These are phyloP conservation scores for Ceratobasidium sp. DNA, from an alignment of 1,284 basidiomycete species.

Conservation along the genomic window DNA sequence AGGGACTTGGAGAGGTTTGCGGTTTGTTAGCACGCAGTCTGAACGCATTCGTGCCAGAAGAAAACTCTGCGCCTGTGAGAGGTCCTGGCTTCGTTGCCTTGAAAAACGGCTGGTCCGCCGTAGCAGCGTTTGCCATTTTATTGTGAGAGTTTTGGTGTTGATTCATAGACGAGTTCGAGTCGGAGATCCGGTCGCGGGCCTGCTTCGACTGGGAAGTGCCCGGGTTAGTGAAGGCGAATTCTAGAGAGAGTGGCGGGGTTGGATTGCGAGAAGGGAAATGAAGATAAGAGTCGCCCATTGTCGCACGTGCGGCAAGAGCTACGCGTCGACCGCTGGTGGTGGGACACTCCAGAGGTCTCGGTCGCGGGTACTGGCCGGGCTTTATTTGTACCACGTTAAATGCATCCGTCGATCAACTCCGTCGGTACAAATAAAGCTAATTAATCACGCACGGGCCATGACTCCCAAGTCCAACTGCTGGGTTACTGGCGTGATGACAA, in stretches of 20 bases:
- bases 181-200: neutral
- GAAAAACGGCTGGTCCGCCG: neutral
- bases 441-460: neutral
- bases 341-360: neutral
- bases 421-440: conserved; percentile 17
- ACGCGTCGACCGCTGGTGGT: neutral
- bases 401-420: conserved; percentile 35
- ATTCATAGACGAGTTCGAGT: neutral
- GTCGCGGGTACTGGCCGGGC: neutral
- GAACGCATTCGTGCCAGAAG: conserved; percentile 31
- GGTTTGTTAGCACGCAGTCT: conserved; percentile 22
- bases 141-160: neutral
- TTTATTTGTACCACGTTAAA: conserved; percentile 29
- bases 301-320: too few relatives aligned
- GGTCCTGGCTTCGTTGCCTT: conserved; percentile 15
- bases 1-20: neutral
- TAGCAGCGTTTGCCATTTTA: neutral
- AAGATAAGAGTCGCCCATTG: conserved; percentile 13
- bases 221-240: conserved; percentile 29
- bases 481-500: too few relatives aligned
- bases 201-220: neutral
- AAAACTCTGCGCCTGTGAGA: conserved; percentile 10
- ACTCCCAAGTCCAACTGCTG: too few relatives aligned
- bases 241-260: neutral
- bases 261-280: neutral